phyloP scores from a whole-genome alignment of 768 basidiomycete genomes.

The Naganishia antarctica region DNA sequence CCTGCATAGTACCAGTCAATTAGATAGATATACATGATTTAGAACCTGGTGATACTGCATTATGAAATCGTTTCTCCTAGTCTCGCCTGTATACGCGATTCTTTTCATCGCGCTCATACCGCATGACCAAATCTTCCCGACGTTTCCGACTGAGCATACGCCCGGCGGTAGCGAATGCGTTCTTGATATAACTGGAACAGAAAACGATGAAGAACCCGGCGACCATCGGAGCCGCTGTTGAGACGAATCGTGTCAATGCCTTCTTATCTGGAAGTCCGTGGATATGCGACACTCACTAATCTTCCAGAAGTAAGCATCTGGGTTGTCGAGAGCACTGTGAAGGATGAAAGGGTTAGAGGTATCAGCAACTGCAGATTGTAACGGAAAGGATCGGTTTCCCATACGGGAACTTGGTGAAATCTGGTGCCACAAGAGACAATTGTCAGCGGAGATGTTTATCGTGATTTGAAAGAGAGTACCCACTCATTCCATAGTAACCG shows the following conservation, averaged over 20 bases:
- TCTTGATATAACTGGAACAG: slow-evolving; percentile 38
- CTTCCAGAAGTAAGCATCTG: slow-evolving; percentile 40
- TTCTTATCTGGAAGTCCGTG: no score
- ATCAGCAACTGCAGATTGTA: neutral
- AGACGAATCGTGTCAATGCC: neutral
- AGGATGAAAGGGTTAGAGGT: neutral
- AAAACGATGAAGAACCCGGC: slow-evolving; percentile 46
- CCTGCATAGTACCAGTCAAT: neutral
- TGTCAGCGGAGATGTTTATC: neutral
- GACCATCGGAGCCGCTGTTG: slow-evolving; percentile 36
- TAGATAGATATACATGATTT: neutral
- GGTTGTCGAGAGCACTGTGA: neutral
- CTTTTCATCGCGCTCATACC: slow-evolving; percentile 18
- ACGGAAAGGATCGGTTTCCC: neutral
- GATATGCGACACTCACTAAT: slow-evolving; percentile 28
- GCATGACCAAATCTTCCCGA: slow-evolving; percentile 27
- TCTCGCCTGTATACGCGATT: slow-evolving; percentile 15
- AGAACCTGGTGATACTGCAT: neutral
- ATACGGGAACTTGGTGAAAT: slow-evolving; percentile 12
- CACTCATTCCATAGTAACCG: slow-evolving; percentile 26
- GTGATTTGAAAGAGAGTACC: neutral
- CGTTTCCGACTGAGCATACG: slow-evolving; percentile 30
- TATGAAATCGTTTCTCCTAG: neutral
- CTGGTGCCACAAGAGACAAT: neutral
- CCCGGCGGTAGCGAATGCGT: slow-evolving; percentile 28